Conservation (phyloP, 306 rosid species). For the Ormosia semicastrata region DNA sequence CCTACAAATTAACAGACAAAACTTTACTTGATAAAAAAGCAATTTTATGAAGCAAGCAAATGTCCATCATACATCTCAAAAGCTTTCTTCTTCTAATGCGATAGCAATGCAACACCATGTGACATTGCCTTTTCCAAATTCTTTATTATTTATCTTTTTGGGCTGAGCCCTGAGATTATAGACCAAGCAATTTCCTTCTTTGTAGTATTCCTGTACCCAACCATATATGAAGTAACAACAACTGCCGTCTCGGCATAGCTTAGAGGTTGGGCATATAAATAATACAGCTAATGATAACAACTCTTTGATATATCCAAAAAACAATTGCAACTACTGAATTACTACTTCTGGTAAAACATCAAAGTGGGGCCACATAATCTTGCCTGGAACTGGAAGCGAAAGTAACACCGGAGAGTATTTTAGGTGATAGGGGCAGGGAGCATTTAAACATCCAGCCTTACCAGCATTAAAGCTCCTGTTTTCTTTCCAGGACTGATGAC, state of each 20-base stretch:
- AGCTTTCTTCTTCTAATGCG: slow-evolving; percentile 3
- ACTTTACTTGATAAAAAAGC: slow-evolving; percentile 29
- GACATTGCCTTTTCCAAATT: slow-evolving; percentile 17
- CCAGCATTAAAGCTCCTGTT: not conserved
- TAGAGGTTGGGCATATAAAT: not conserved
- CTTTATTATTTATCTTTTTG: not conserved
- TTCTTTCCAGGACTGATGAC: not conserved
- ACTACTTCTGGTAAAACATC: slow-evolving; percentile 23
- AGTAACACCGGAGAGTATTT: not conserved
- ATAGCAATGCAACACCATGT: not conserved
- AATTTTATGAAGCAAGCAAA: slow-evolving; percentile 37
- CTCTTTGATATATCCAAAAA: not conserved
- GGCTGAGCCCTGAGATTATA: not conserved
- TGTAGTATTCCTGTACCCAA: slow-evolving; percentile 8
- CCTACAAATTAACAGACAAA: slow-evolving; percentile 10
- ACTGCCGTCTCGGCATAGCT: not conserved
- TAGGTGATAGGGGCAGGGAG: not conserved
- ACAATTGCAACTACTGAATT: slow-evolving; percentile 44
- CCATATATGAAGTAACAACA: slow-evolving; percentile 26
- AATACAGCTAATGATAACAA: not conserved
- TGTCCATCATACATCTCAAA: slow-evolving; percentile 15
- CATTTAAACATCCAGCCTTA: not conserved
- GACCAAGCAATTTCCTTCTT: slow-evolving; percentile 25
- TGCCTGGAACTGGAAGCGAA: not conserved
- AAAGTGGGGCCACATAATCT: slow-evolving; percentile 16